Percentiles rank a stretch among this genome's conserved stretches.
Conservation (phyloP, 2,329 filamentous ascomycete species). For the Scolecobasidium constrictum region DNA sequence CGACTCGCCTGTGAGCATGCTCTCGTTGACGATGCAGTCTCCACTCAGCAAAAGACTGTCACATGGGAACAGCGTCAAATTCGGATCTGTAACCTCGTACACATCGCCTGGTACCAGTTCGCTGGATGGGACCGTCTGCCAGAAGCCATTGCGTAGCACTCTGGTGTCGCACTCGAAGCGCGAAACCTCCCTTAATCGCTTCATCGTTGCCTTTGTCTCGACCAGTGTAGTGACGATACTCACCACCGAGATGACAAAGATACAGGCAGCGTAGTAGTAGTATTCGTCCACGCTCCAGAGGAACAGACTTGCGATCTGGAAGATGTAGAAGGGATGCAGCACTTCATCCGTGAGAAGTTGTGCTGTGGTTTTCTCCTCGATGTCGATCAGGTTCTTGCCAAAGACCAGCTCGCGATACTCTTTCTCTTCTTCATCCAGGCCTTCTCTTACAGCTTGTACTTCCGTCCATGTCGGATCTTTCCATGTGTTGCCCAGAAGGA, state of each 20-base stretch:
- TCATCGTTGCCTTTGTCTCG: slow-evolving; percentile 90
- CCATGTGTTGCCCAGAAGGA: slow-evolving; percentile 79
- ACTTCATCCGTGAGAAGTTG: slow-evolving; percentile 88
- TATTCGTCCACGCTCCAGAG: slow-evolving; percentile 95
- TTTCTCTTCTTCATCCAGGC: slow-evolving; percentile 83
- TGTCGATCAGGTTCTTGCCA: slow-evolving; percentile 81
- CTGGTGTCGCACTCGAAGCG: slow-evolving; percentile 91
- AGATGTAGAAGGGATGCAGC: slow-evolving; percentile 96
- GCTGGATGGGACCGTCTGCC: slow-evolving; percentile 75
- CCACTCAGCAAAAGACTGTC: slow-evolving; percentile 86
- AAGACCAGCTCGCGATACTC: slow-evolving; percentile 76
- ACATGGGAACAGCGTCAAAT: slow-evolving; percentile 75
- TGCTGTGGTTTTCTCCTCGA: slow-evolving; percentile 74
- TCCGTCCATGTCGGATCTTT: slow-evolving; percentile 86
- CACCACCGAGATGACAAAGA: slow-evolving; percentile 86
- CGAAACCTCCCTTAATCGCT: slow-evolving; percentile 78
- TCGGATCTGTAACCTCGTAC: slow-evolving; percentile 93
- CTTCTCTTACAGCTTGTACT: slow-evolving; percentile 60
- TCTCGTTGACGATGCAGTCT: slow-evolving; percentile 98
- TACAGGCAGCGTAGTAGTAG: slow-evolving; percentile 94
- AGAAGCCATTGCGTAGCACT: slow-evolving; percentile 89
- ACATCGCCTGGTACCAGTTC: slow-evolving; percentile 93
- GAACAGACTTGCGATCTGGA: slow-evolving; percentile 86
- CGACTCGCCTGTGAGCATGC: slow-evolving; percentile 95
- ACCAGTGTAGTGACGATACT: slow-evolving; percentile 84